Evolutionary conservation across 495 filamentous ascomycete species (phyloP), one percentile per base, ranked within the genome.

Genomic region (Talaromyces liani): DNA sequence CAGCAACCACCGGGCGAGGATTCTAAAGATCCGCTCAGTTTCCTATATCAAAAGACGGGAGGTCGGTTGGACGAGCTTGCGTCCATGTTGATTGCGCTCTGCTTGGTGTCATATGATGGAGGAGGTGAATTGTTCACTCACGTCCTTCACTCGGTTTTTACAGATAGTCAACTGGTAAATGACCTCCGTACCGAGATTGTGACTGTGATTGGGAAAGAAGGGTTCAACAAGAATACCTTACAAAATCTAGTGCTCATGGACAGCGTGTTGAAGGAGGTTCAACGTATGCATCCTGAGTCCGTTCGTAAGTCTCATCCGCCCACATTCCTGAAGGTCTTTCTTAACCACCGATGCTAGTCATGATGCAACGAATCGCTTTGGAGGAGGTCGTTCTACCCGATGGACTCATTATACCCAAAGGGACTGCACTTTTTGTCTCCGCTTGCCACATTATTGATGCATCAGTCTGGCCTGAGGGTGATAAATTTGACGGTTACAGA

Each of bases 401-500:
- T 58, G 70, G 70, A 16, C 47, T 58, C 3, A 24, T 45, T 12
- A 60, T 72, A 20, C 70, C 70, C 41, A 63, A 58, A 24, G 68
- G 66, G 2, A 55, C 66, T 53, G 27, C 53, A 3, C 54, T 70
- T 49, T 34, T 54, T 59, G 59, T 67, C 18, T 61, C 62, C 16
- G 24, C 29, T 7, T 14, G 33, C n/a, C 31, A 39, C 7, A 62
- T 62, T 20, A 60, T 58, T 72, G 72, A 78, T 62, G 63, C 57
- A 64, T 49, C 64, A 2, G 36, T 66, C 49, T 63, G 20, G 22
- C 62, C 72, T 0, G 61, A 79, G 33, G 76, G 76, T 0, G 70
- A 79, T 1, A 69, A 69, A 22, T 87, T 86, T 64, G 82, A 88
- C 65, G 77, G 76, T 0, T 74, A 78, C 25, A 79, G 85, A 18